phyloP scores from a whole-genome alignment of 2,329 filamentous ascomycete species.

The Aureobasidium namibiae region DNA sequence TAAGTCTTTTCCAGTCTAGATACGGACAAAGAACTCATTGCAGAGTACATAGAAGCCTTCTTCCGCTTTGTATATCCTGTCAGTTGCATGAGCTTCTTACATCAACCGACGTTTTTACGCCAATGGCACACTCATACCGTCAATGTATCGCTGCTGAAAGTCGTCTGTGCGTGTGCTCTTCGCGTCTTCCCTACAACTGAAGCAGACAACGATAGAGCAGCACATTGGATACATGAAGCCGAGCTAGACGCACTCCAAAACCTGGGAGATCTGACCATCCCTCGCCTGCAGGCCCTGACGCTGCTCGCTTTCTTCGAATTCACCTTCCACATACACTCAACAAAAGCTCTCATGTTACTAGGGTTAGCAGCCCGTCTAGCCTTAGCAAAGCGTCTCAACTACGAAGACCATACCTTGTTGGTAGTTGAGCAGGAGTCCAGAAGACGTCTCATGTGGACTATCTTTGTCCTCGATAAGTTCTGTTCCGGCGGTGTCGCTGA shows the following conservation, averaged over 20 bases:
- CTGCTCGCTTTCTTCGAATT: slow-evolving; percentile 6
- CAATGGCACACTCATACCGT: slow-evolving; percentile 4
- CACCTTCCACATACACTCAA: background rate
- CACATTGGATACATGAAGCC: background rate
- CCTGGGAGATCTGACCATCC: background rate
- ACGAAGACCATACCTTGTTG: background rate
- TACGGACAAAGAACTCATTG: background rate
- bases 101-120: slow-evolving; percentile 1
- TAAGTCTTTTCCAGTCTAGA: background rate
- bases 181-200: background rate
- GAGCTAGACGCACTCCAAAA: background rate
- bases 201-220: slow-evolving; percentile 2
- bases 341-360: slow-evolving; percentile 3
- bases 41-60: slow-evolving; percentile 7
- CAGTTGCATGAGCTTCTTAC: slow-evolving; percentile 3
- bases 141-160: background rate
- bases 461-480: slow-evolving; percentile 8
- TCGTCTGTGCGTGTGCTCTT: background rate
- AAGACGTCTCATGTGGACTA: slow-evolving; percentile 5
- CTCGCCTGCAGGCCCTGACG: background rate
- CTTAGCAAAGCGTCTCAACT: slow-evolving; percentile 2
- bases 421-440: slow-evolving; percentile 4
- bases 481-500: background rate
- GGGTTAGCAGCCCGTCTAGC: slow-evolving; percentile 4
- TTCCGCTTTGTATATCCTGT: slow-evolving; percentile 7